These are phyloP conservation scores for Dipteronia sinensis DNA, from an alignment of 345 rosid genomes.

Conservation along the genomic window DNA sequence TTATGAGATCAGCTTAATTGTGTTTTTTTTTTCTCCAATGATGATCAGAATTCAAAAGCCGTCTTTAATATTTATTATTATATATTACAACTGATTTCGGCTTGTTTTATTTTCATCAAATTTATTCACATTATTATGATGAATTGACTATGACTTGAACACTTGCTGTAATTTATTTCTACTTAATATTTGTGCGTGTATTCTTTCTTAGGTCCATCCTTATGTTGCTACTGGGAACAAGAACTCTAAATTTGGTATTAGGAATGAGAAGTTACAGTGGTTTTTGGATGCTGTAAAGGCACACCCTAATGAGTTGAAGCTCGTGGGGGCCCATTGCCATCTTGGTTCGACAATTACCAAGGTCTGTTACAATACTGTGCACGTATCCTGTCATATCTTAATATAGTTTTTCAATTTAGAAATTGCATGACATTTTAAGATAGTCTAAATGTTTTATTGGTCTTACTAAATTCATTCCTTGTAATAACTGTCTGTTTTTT, in stretches of 20 bases:
- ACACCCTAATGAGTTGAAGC: constrained; percentile 83
- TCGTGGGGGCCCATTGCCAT: constrained; percentile 98
- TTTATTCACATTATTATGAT: not conserved
- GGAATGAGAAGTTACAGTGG: constrained; percentile 99
- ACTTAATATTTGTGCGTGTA: not conserved
- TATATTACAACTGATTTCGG: not conserved
- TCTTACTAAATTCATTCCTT: not conserved
- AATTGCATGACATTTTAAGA: no score
- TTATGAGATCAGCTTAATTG: no score
- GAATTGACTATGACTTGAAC: not conserved
- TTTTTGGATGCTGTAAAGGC: constrained; percentile 94
- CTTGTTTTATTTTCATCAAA: not conserved
- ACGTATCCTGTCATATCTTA: not conserved
- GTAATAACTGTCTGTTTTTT: not conserved
- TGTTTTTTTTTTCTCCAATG: no score
- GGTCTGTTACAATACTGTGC: constrained; percentile 38
- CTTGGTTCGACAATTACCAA: constrained; percentile 97
- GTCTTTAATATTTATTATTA: not conserved
- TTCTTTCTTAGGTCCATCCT: constrained; percentile 75
- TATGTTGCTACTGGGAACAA: constrained; percentile 98
- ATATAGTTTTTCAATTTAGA: not conserved
- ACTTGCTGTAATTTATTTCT: not conserved
- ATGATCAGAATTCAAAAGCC: not conserved
- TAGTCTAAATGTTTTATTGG: not conserved
- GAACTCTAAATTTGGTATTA: constrained; percentile 96